phyloP scores from a whole-genome alignment of 305 asterid species.

The Plantago coronopus region DNA sequence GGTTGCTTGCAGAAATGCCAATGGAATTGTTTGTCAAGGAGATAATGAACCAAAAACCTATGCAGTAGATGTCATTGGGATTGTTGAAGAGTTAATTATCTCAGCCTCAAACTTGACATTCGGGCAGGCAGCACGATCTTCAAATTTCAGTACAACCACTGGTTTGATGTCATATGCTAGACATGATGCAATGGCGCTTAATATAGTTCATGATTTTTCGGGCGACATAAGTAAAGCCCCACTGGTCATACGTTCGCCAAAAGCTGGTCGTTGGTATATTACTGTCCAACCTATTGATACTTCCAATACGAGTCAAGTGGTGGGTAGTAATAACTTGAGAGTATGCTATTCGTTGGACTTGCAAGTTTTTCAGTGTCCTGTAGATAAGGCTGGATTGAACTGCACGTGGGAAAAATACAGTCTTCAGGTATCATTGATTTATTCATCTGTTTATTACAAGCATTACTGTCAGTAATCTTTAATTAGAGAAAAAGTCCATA shows the following conservation, averaged over 20 bases:
- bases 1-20: conserved; percentile 49
- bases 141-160: conserved; percentile 33
- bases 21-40: conserved; percentile 51
- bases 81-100: conserved; percentile 55
- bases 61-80: conserved; percentile 54
- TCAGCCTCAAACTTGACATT: conserved; percentile 48
- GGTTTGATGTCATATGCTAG: conserved; percentile 67
- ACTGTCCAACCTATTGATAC: conserved; percentile 45
- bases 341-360: conserved; percentile 64
- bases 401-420: conserved; percentile 66
- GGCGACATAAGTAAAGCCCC: conserved; percentile 58
- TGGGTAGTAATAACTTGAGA: conserved; percentile 27
- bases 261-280: conserved; percentile 83
- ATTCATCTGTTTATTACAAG: not conserved
- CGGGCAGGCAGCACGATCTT: conserved; percentile 28
- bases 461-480: not conserved
- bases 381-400: conserved; percentile 72
- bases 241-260: conserved; percentile 61
- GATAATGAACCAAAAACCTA: conserved; percentile 39
- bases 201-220: conserved; percentile 60
- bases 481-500: not conserved
- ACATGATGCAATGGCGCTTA: conserved; percentile 51
- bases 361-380: conserved; percentile 73
- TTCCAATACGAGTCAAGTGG: conserved; percentile 30
- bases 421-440: conserved; percentile 64